Evolutionary conservation across 2,329 filamentous ascomycete genomes (phyloP), one percentile per base, ranked within the genome.

Genomic region (Diaporthe ilicicola): DNA sequence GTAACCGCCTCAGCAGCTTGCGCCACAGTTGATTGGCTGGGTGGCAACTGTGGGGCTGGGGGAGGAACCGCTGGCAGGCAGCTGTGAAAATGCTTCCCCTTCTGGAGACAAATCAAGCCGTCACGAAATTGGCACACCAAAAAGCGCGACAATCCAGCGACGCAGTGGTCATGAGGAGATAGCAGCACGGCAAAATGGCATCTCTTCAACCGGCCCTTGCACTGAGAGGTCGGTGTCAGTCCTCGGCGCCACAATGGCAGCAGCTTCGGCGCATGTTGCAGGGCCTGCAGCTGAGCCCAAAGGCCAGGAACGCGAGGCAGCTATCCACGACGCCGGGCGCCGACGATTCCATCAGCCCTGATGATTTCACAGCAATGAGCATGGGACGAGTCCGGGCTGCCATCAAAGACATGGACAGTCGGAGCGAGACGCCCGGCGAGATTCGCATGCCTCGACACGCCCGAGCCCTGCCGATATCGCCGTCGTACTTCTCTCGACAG

Each of bases 401-500:
- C 8, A 19, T 68, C 6, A 29, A 68, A 12, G 74, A 73, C 17
- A 53, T 74, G 44, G 71, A 74, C 46, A 29, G 29, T 10, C 29
- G 27, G 29, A 27, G 74, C 34, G 51, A 75, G 17, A 74, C 78
- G 0, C 79, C 81, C 13, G 78, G 77, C 53, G 74, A 50, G 44
- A 17, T 51, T 17, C 17, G 12, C 24, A 50, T 68, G 53, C 53
- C 82, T 34, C 74, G 77, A 32, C 87, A 89, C 74, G 91, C 93
- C 67, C 93, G 96, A 74, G 85, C 97, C 27, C 85, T 98, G 44
- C 96, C 96, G 24, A 87, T 88, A 32, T 97, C 95, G 44, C 91
- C 94, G 3, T 96, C 95, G n/a, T 99, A 99, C 84, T 99, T 98
- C 85, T 95, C 94, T 66, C 92, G 92, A 66, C 92, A 92, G 73